A percentile compares a stretch with the other conserved stretches of the same genome.
These are phyloP conservation scores for Pseudogymnoascus sp. DNA, from an alignment of 2,329 filamentous ascomycete genomes.

Conservation along the genomic window DNA sequence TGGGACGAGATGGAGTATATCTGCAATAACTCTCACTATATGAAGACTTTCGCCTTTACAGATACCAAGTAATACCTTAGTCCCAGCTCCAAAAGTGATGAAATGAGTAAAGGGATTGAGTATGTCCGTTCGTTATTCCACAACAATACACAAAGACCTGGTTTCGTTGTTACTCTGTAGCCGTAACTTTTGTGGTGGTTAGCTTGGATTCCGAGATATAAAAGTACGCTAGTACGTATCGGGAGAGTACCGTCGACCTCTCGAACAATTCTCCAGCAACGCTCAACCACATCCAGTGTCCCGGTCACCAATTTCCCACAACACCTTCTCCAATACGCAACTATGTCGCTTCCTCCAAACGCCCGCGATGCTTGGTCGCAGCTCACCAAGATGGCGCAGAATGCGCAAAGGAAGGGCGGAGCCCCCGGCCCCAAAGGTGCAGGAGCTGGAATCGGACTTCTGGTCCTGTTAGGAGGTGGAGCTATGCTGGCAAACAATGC, in stretches of 20 bases:
- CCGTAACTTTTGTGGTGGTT: conserved; percentile 3
- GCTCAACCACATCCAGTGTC: not conserved
- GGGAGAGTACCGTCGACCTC: conserved; percentile 6
- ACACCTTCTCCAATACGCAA: conserved; percentile 8
- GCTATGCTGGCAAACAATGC: conserved; percentile 46
- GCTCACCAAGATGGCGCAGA: conserved; percentile 50
- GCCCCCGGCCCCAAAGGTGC: conserved; percentile 39
- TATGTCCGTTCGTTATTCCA: not conserved
- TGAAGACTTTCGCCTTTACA: conserved; percentile 5
- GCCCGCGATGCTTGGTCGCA: conserved; percentile 59
- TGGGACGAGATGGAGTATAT: conserved; percentile 1
- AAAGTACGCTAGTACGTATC: conserved; percentile 2
- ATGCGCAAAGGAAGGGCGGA: conserved; percentile 42
- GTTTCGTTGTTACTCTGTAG: not conserved
- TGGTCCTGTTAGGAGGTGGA: conserved; percentile 46
- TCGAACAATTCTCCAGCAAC: conserved; percentile 5
- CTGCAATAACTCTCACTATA: conserved; percentile 8
- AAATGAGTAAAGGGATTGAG: not conserved
- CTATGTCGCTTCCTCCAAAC: conserved; percentile 30
- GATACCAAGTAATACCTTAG: not conserved
- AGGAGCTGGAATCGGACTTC: conserved; percentile 43
- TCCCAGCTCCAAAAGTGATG: not conserved
- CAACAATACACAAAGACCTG: conserved; percentile 5
- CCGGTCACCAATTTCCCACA: conserved; percentile 2
- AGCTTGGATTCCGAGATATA: not conserved